Evolutionary conservation across 1,139 yeast species (phyloP), one percentile per base, ranked within the genome.

Genomic region (Nematodospora anomalae): DNA sequence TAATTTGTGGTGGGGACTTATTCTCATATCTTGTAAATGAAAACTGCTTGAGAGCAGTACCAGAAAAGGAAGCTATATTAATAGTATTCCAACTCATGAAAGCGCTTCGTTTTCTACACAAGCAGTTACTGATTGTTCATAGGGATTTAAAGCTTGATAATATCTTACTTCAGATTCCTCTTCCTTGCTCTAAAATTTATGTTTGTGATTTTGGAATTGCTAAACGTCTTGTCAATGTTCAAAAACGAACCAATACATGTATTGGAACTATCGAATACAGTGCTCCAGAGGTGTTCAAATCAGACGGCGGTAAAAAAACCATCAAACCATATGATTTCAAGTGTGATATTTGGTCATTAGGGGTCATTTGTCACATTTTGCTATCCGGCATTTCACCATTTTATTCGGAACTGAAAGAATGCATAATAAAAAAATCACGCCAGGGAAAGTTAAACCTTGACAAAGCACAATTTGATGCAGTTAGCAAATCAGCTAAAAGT

Each of bases 191-290:
- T 0, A 65, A 69, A 42, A 56, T 80, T 10, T 70, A 76, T 2
- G 50, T 82, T 12, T 83, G 84, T 9, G 89, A 82, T 58, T 82
- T 82, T 59, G 88, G 88, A 0, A 74, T 77, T 37, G 85, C 88
- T 0, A 75, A 74, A 48, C 54, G 55, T 13, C 37, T 56, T 31
- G 21, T 18, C 8, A n/a, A 36, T 30, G 28, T 37, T 4, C 35
- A 36, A 26, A 45, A 45, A 27, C 57, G 82, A 42, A 71, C 79
- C 67, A 67, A 62, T 34, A 76, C 86, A 0, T 64, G 77, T 2
- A 83, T 79, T 1, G 88, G 88, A 1, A 80, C 87, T 0, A 77
- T 81, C 0, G 87, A 80, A 49, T 80, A 80, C 48, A 72, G 80
- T 40, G 87, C 87, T 0, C 87, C 87, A 0, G 87, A 81, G 39